Conservation (phyloP, 2,329 filamentous ascomycete genomes). For the Bimuria novae-zelandiae region DNA sequence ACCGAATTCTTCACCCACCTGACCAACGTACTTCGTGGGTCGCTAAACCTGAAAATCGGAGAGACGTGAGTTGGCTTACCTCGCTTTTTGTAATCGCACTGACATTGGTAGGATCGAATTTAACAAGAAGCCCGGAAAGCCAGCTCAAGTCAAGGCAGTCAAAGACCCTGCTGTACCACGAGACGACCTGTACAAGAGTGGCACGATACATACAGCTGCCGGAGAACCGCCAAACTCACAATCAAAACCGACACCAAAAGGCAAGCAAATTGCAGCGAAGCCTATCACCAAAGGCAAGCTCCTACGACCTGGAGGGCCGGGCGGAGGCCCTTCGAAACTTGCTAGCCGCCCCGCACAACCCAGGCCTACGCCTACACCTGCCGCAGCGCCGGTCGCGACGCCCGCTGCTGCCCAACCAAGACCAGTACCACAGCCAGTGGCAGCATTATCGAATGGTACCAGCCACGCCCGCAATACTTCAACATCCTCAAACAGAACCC, state of each 20-base stretch:
- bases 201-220: slow-evolving; percentile 80
- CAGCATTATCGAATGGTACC: slow-evolving; percentile 56
- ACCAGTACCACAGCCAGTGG: slow-evolving; percentile 60
- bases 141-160: slow-evolving; percentile 83
- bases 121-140: slow-evolving; percentile 96
- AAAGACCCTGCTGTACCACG: slow-evolving; percentile 77
- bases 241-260: slow-evolving; percentile 83
- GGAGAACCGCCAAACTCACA: slow-evolving; percentile 83
- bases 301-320: slow-evolving; percentile 86
- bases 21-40: slow-evolving; percentile 75
- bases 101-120: slow-evolving; percentile 72
- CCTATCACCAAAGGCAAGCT: slow-evolving; percentile 94
- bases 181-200: slow-evolving; percentile 91
- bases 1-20: slow-evolving; percentile 97
- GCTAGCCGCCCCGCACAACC: slow-evolving; percentile 55
- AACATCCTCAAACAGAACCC: slow-evolving; percentile 52
- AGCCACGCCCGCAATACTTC: slow-evolving; percentile 48
- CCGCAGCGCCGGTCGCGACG: slow-evolving; percentile 19
- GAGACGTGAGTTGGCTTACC: slow-evolving; percentile 58
- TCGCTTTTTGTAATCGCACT: slow-evolving; percentile 17
- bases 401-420: slow-evolving; percentile 44
- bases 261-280: slow-evolving; percentile 81
- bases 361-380: slow-evolving; percentile 39
- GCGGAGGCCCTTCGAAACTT: slow-evolving; percentile 76
- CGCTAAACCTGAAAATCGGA: slow-evolving; percentile 80